Evolutionary conservation across 805 yeast species (phyloP), one percentile per base, ranked within the genome.

Genomic region (Yamadazyma sp.): DNA sequence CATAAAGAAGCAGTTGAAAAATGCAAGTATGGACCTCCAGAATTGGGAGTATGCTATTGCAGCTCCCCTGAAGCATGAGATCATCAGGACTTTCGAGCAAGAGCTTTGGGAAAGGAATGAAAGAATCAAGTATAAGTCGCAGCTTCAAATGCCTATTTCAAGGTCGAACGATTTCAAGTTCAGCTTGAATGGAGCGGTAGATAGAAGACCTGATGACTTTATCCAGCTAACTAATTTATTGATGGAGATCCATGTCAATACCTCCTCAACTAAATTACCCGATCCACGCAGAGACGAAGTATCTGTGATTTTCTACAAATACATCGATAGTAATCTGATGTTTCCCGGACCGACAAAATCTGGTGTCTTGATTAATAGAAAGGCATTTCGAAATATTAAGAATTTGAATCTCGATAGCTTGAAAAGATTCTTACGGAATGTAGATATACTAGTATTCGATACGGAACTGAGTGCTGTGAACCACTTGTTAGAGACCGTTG

Each of bases 231-330:
- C 82, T 0, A 67, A 78, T n/a, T 59, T 89, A 22, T 64, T 74
- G 5, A 45, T 87, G 38, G 98, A 91, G 50, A 53, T 87, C 0
- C 90, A 82, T 57, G 79, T 75, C 0, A 73, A 73, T 29, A 73
- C 83, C 0, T 55, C 77, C n/a, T 70, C 58, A 0, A 65, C 60
- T 6, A 55, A 65, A 8, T 38, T 52, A 6, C 91, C 97, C 0
- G 83, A 88, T 50, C 95, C 96, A 0, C 40, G 49, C 3, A 28
- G 46, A 1, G 95, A 91, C 56, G 64, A 74, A 1, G 64, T 90
- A 0, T 44, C 59, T 0, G 71, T 80, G 6, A 71, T 89, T 0
- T 72, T 83, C 46, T 89, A 91, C 83, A 68, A 66, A 13, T 70
- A 76, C 44, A 77, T 80, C 40, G 72, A 71, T 35, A 9, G 48